These are phyloP conservation scores for Beauveria medogensis DNA, from an alignment of 2,329 filamentous ascomycete genomes.

Conservation along the genomic window DNA sequence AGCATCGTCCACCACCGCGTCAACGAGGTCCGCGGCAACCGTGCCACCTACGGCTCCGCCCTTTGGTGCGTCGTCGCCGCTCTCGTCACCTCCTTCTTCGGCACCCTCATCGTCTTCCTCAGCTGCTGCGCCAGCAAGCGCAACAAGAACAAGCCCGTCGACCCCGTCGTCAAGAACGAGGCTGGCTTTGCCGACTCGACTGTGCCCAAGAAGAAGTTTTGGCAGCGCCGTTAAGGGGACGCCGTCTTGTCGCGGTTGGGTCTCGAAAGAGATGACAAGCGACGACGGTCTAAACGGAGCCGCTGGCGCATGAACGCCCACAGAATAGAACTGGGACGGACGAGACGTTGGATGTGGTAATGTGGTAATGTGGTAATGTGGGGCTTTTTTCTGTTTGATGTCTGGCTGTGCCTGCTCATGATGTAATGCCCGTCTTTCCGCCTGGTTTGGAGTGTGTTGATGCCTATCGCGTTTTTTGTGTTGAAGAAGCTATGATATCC, in stretches of 20 bases:
- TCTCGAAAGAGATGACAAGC: too few species aligned
- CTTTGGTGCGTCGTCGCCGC: slow-evolving; percentile 53
- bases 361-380: not conserved
- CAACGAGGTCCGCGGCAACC: slow-evolving; percentile 33
- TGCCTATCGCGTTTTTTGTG: not conserved
- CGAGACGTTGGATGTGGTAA: not conserved
- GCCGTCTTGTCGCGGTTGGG: too few species aligned
- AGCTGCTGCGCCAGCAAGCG: slow-evolving; percentile 50
- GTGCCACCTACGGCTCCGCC: slow-evolving; percentile 43
- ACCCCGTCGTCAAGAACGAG: slow-evolving; percentile 18
- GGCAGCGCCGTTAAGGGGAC: slow-evolving; percentile 10
- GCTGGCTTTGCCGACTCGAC: slow-evolving; percentile 18
- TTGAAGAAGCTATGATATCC: slow-evolving; percentile 11
- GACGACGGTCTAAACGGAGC: not conserved
- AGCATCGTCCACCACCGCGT: slow-evolving; percentile 44
- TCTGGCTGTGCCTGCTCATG: slow-evolving; percentile 5
- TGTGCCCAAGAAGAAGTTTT: slow-evolving; percentile 7
- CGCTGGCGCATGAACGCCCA: not conserved
- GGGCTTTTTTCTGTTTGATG: not conserved
- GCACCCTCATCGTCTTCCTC: slow-evolving; percentile 49
- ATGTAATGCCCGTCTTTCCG: slow-evolving; percentile 7
- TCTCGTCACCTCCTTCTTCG: slow-evolving; percentile 47
- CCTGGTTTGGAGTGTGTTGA: slow-evolving; percentile 7
- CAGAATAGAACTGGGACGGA: not conserved
- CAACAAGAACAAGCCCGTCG: slow-evolving; percentile 22